Conservation (phyloP, 2,329 filamentous ascomycete genomes). For the Trichophyton verrucosum region DNA sequence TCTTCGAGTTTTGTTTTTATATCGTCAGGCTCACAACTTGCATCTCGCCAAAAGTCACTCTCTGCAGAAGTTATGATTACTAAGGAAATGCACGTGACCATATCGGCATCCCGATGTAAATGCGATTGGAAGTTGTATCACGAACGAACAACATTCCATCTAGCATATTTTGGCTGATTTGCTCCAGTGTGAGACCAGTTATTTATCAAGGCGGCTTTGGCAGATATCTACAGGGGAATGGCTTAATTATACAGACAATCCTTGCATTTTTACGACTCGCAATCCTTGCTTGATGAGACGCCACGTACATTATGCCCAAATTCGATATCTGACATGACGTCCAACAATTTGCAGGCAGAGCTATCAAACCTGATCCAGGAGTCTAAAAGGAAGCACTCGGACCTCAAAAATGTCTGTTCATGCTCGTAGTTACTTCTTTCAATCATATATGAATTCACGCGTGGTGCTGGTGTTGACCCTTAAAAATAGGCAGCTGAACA, state of each 20-base stretch:
- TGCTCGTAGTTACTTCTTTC: neutral
- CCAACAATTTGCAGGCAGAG: constrained; percentile 78
- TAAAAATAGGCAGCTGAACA: constrained; percentile 68
- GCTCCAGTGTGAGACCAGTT: neutral
- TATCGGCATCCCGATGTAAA: neutral
- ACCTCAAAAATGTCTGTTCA: constrained; percentile 55
- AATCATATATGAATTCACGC: neutral
- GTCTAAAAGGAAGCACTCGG: constrained; percentile 86
- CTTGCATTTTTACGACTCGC: neutral
- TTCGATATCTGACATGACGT: constrained; percentile 58
- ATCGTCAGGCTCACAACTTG: no score
- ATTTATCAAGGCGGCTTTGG: neutral
- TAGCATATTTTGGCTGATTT: neutral
- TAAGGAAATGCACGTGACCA: neutral
- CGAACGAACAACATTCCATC: neutral
- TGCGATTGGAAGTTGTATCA: neutral
- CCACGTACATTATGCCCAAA: constrained; percentile 5
- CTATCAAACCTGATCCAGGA: constrained; percentile 85
- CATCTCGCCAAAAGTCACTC: no score
- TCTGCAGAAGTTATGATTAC: neutral
- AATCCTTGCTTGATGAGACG: neutral
- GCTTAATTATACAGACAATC: neutral
- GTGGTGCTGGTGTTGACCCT: neutral
- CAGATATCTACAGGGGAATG: neutral
- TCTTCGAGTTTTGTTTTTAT: neutral